These are phyloP conservation scores for Plasmodium gaboni DNA, from an alignment of 169 alveolate genomes.

Conservation along the genomic window DNA sequence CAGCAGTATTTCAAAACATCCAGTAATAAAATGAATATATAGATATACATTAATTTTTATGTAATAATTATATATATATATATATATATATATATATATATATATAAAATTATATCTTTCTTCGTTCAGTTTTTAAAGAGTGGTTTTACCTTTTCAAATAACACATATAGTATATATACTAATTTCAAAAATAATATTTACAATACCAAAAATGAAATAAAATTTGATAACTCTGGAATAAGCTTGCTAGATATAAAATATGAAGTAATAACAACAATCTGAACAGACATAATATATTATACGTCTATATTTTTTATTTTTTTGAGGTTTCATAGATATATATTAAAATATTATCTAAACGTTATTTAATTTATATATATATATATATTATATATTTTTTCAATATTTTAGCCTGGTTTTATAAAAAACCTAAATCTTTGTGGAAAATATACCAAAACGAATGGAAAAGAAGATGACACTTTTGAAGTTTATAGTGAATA, in stretches of 20 bases:
- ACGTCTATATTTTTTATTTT: too few species aligned
- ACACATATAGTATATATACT: slow-evolving; percentile 50
- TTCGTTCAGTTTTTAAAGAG: slow-evolving; percentile 45
- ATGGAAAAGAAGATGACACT: slow-evolving; percentile 45
- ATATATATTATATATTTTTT: background rate
- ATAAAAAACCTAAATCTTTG: slow-evolving; percentile 39
- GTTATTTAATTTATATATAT: too few species aligned
- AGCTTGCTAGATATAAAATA: slow-evolving; percentile 46
- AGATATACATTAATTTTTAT: background rate
- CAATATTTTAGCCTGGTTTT: slow-evolving; percentile 25
- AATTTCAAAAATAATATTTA: slow-evolving; percentile 42
- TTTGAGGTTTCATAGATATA: too few species aligned
- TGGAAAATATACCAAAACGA: slow-evolving; percentile 47
- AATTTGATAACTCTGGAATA: slow-evolving; percentile 57
- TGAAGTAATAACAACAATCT: background rate
- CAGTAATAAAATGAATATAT: slow-evolving; percentile 8
- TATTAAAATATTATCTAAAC: too few species aligned
- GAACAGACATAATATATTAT: too few species aligned
- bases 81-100: background rate
- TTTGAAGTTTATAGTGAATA: slow-evolving; percentile 59
- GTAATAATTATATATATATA: background rate
- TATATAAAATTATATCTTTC: background rate
- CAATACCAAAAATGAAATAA: slow-evolving; percentile 43
- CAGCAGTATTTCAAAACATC: slow-evolving; percentile 58
- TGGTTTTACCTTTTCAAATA: slow-evolving; percentile 58